Percentiles rank a stretch among this genome's conserved stretches.
Conservation (phyloP, 139 green algal genomes). For the Coccomyxa sp. region DNA sequence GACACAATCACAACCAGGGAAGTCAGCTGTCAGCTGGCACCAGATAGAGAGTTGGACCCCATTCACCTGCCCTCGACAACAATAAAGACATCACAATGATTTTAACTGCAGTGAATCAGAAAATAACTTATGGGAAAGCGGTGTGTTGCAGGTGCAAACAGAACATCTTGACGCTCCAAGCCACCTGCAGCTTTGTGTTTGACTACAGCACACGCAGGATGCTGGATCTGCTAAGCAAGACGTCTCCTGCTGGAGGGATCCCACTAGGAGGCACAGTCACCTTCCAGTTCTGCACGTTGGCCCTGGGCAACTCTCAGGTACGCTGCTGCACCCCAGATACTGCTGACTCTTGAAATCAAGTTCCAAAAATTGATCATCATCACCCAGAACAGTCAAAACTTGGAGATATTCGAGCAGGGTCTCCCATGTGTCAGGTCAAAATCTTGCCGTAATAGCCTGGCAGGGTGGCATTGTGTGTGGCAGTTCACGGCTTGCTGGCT, state of each 20-base stretch:
- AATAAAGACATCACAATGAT: not conserved
- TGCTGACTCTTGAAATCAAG: no score
- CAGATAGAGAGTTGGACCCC: not conserved
- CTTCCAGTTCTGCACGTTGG: conserved; percentile 1
- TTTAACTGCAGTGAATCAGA: not conserved
- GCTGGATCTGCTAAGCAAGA: conserved; percentile 2
- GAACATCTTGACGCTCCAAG: conserved; percentile 5
- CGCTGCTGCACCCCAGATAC: no score
- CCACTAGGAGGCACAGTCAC: not conserved
- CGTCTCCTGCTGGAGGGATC: not conserved
- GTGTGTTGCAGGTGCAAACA: not conserved
- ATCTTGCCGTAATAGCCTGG: no score
- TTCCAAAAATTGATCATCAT: no score
- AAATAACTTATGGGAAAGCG: no score
- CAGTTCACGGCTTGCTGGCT: no score
- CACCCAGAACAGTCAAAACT: no score
- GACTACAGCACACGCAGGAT: not conserved
- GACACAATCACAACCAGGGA: no score
- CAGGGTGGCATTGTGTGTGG: no score
- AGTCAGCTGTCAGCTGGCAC: not conserved
- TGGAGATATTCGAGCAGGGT: no score
- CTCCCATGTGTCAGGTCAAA: no score
- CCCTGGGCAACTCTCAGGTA: not conserved
- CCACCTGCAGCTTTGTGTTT: conserved; percentile 5
- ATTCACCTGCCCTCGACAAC: not conserved